Percentiles rank a stretch among this genome's conserved stretches.
phyloP scores from a whole-genome alignment of 495 filamentous ascomycete genomes.

The Xylaria scruposa region DNA sequence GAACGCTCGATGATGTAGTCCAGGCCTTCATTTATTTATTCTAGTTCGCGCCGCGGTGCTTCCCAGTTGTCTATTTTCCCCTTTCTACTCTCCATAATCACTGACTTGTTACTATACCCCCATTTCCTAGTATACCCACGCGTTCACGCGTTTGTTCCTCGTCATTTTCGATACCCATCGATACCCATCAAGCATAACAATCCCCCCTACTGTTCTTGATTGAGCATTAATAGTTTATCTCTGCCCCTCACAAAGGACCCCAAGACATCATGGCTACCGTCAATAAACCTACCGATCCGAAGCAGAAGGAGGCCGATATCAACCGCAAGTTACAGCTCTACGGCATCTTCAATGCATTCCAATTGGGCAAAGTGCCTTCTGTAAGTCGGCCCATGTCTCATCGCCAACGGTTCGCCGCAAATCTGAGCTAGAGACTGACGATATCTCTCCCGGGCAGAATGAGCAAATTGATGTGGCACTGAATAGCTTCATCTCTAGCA shows the following conservation, averaged over 20 bases:
- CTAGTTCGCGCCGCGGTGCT: neutral
- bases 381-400: slow-evolving; percentile 56
- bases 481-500: slow-evolving; percentile 78
- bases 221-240: neutral
- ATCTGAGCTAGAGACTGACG: slow-evolving; percentile 28
- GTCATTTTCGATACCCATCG: slow-evolving; percentile 24
- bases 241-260: neutral
- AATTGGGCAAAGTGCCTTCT: slow-evolving; percentile 88
- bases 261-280: slow-evolving; percentile 51
- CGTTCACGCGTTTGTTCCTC: neutral
- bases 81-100: neutral
- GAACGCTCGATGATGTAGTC: neutral
- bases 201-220: too few species aligned
- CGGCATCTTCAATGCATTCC: slow-evolving; percentile 88
- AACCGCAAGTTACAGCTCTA: slow-evolving; percentile 95
- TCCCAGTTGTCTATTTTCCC: neutral
- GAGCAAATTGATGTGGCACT: slow-evolving; percentile 94
- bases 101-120: slow-evolving; percentile 9
- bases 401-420: neutral
- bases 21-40: slow-evolving; percentile 1
- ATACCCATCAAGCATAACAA: too few species aligned
- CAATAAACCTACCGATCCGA: slow-evolving; percentile 69
- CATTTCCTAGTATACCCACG: slow-evolving; percentile 20
- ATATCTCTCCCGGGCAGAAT: slow-evolving; percentile 59
- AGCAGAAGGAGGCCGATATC: slow-evolving; percentile 71